phyloP scores from a whole-genome alignment of 805 yeast genomes.

The Myxozyma melibiosi region DNA sequence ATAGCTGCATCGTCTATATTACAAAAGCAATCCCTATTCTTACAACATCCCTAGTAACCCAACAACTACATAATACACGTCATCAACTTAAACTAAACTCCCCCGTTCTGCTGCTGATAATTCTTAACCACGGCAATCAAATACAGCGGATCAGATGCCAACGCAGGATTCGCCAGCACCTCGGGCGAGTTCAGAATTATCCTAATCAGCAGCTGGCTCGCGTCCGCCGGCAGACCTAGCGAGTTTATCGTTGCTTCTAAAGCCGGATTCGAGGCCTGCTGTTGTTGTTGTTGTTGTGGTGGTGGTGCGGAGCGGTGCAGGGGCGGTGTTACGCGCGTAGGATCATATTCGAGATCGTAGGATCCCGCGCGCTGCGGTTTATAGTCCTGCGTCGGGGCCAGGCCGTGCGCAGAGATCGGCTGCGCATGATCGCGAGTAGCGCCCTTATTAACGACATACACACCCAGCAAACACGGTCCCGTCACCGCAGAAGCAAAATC shows the following conservation, averaged over 20 bases:
- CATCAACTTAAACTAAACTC: background rate
- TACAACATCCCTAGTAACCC: background rate
- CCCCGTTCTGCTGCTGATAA: constrained; percentile 24
- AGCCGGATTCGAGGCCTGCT: background rate
- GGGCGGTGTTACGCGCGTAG: background rate
- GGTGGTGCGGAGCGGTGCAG: background rate
- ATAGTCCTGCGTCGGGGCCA: too few species aligned
- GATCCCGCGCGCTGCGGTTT: constrained; percentile 3
- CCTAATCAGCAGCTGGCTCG: constrained; percentile 33
- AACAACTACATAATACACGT: background rate
- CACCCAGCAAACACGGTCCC: constrained; percentile 15
- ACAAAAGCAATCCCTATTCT: background rate
- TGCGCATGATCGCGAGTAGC: background rate
- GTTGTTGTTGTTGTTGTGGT: background rate
- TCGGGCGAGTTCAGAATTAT: constrained; percentile 38
- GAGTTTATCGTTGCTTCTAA: background rate
- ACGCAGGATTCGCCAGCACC: constrained; percentile 36
- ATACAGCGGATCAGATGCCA: constrained; percentile 38
- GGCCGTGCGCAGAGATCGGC: too few species aligned
- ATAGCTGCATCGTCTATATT: too few species aligned
- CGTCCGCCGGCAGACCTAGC: constrained; percentile 36
- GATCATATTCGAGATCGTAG: constrained; percentile 5
- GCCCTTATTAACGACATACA: constrained; percentile 26
- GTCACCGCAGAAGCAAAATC: constrained; percentile 6
- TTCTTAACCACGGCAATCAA: constrained; percentile 37